Base-by-base conservation (phyloP, 2,329 filamentous ascomycete species). In the Chaetomiaceae sp. region DNA sequence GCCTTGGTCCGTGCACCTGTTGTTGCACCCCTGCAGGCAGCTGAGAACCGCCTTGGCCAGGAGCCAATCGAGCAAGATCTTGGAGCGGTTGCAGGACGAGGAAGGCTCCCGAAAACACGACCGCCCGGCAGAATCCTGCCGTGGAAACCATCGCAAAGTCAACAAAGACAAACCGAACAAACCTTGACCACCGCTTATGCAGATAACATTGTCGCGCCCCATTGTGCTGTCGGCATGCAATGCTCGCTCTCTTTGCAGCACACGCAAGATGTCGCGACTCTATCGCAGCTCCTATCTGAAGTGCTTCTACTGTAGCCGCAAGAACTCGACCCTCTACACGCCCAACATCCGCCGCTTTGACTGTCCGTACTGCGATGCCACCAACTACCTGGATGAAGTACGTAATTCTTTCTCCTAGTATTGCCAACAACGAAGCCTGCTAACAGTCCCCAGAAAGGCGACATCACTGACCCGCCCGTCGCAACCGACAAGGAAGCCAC, bases 341-440 rank as follows among this genome's bases (percentile, higher is more conserved):
- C 80, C 81, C 27, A 66, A 68, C 48, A 75, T 82, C 53, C 78
- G 76, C 67, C 79, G 83, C 64, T 96, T 91, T 71, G 75, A 84
- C 42, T 96, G 91, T 71, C 72, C 79, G 19, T 75, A 80, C 57
- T 99, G 94, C 75, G 88, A 94, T 64, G 88, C 91, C 17, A 84
- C 86, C 55, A 99, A 97, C 70, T 88, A 89, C 72, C 76, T 96
- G 29, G 94, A 99, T 68, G 79, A 92, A 75, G 91, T 94, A 73
- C 55, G 75, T 55, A 51, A n/a, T 6, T 22, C 7, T 6, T 22
- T 14, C 3, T n/a, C 6, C 43, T 15, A 9, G 3, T 31, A 12
- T 7, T 3, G 9, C 9, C 27, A 31, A 31, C 4, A 31, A 12
- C 27, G 4, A 31, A 12, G 43, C 6, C 5, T 34, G 14, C 6